These are phyloP conservation scores for Schizophyllum amplum DNA, from an alignment of 1,284 basidiomycete species.

Conservation along the genomic window DNA sequence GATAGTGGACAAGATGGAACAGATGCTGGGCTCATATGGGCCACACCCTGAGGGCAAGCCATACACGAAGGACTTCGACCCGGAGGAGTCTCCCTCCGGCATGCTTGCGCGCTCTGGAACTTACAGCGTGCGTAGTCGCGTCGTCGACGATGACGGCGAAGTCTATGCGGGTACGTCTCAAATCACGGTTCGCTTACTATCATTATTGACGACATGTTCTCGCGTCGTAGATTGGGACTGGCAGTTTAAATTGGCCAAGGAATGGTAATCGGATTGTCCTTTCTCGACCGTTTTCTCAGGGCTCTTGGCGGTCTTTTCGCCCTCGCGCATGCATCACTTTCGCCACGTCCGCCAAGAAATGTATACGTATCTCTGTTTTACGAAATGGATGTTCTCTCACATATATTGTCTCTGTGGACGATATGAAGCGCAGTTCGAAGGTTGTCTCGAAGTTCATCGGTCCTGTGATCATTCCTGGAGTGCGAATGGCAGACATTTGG, in stretches of 20 bases:
- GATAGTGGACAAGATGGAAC: conserved; percentile 79
- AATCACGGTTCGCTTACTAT: background rate
- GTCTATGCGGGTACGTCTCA: conserved; percentile 60
- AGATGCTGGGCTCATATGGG: conserved; percentile 88
- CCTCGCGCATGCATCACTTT: background rate
- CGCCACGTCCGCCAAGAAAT: background rate
- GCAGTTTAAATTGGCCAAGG: conserved; percentile 76
- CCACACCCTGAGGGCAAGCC: conserved; percentile 50
- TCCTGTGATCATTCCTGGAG: too few relatives aligned
- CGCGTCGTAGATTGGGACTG: conserved; percentile 66
- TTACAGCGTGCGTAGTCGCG: conserved; percentile 71
- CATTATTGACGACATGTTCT: conserved; percentile 6
- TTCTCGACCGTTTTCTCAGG: conserved; percentile 3
- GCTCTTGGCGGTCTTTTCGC: background rate
- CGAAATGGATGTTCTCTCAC: background rate
- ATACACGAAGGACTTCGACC: conserved; percentile 65
- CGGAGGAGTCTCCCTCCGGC: conserved; percentile 78
- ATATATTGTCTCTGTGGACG: background rate
- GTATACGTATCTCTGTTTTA: background rate
- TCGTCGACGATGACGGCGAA: conserved; percentile 76
- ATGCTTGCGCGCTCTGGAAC: conserved; percentile 71
- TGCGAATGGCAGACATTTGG: too few relatives aligned
- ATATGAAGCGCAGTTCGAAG: conserved; percentile 3
- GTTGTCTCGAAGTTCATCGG: too few relatives aligned
- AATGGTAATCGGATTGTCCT: conserved; percentile 43